phyloP scores from a whole-genome alignment of 208 protist species.

The Leptomonas pyrrhocoris region DNA sequence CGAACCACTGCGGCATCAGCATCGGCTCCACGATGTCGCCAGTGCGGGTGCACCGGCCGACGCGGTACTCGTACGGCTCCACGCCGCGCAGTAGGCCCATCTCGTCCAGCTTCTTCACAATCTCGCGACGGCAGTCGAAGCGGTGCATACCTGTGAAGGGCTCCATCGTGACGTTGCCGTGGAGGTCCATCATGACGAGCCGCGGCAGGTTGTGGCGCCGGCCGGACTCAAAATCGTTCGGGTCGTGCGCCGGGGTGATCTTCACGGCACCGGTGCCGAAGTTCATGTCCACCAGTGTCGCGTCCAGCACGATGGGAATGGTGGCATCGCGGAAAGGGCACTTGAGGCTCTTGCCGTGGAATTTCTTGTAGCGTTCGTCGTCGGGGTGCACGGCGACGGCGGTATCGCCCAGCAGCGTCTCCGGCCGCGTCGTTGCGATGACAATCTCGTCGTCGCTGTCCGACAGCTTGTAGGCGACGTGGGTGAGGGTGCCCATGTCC shows the following conservation, averaged over 20 bases:
- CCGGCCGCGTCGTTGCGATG: conserved; percentile 98
- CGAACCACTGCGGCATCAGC: conserved; percentile 99
- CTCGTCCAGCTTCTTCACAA: conserved; percentile 92
- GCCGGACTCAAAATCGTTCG: conserved; percentile 99
- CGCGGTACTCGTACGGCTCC: conserved; percentile 93
- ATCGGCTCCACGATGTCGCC: conserved; percentile 99
- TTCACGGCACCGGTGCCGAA: conserved; percentile 99
- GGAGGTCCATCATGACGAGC: conserved; percentile 96
- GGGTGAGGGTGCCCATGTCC: conserved; percentile 95
- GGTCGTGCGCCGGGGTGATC: conserved; percentile 99
- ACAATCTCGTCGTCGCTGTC: conserved; percentile 90
- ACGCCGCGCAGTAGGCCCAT: conserved; percentile 92
- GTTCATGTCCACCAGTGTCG: conserved; percentile 96
- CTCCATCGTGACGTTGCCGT: conserved; percentile 94
- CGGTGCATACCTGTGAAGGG: conserved; percentile 96
- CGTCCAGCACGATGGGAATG: conserved; percentile 98
- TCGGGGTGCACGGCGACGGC: conserved; percentile 98
- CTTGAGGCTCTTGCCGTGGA: conserved; percentile 94
- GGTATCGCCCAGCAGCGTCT: conserved; percentile 99
- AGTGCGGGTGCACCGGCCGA: conserved; percentile 97
- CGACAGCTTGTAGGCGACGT: conserved; percentile 95
- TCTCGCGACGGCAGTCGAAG: conserved; percentile 94
- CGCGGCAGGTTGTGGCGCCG: conserved; percentile 95
- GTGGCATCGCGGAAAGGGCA: conserved; percentile 96
- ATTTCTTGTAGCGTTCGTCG: conserved; percentile 96